These are phyloP conservation scores for Cutaneotrichosporon cavernicola DNA, from an alignment of 1,284 basidiomycete genomes.

Conservation along the genomic window DNA sequence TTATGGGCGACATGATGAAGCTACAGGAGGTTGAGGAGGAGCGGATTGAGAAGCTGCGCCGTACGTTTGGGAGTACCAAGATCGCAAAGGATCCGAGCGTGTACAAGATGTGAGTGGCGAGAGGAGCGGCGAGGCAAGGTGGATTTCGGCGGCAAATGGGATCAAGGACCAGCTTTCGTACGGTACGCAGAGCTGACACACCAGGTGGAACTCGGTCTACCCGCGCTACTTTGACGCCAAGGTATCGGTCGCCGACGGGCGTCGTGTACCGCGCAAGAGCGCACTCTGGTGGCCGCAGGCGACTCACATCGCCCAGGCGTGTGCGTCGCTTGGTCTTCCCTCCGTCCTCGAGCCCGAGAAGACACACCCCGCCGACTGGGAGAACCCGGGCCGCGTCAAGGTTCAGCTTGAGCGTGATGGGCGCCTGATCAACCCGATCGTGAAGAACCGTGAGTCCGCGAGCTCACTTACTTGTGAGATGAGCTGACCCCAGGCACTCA, in stretches of 20 bases:
- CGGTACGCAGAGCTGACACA: slow-evolving; percentile 8
- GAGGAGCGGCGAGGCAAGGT: not conserved
- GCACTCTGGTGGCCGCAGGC: slow-evolving; percentile 92
- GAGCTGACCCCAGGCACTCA: slow-evolving; percentile 66
- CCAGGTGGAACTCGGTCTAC: slow-evolving; percentile 89
- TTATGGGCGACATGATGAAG: slow-evolving; percentile 55
- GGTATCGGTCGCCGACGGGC: slow-evolving; percentile 76
- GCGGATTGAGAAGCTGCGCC: slow-evolving; percentile 46
- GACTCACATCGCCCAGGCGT: slow-evolving; percentile 84
- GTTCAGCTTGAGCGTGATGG: slow-evolving; percentile 86
- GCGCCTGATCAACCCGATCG: slow-evolving; percentile 64
- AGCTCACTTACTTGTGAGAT: not conserved
- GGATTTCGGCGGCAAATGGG: not conserved
- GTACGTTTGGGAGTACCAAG: slow-evolving; percentile 44
- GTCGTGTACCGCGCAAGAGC: slow-evolving; percentile 74
- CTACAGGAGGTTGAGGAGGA: slow-evolving; percentile 51
- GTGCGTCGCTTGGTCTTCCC: slow-evolving; percentile 69
- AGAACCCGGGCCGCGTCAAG: slow-evolving; percentile 88
- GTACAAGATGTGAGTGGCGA: slow-evolving; percentile 47
- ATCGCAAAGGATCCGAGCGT: slow-evolving; percentile 43
- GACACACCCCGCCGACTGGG: slow-evolving; percentile 92
- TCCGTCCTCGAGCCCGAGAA: slow-evolving; percentile 80
- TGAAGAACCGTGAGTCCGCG: slow-evolving; percentile 71
- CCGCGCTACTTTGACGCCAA: slow-evolving; percentile 97
- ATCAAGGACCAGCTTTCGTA: not conserved